phyloP scores from a whole-genome alignment of 768 basidiomycete species.

The Mycena haematopus region DNA sequence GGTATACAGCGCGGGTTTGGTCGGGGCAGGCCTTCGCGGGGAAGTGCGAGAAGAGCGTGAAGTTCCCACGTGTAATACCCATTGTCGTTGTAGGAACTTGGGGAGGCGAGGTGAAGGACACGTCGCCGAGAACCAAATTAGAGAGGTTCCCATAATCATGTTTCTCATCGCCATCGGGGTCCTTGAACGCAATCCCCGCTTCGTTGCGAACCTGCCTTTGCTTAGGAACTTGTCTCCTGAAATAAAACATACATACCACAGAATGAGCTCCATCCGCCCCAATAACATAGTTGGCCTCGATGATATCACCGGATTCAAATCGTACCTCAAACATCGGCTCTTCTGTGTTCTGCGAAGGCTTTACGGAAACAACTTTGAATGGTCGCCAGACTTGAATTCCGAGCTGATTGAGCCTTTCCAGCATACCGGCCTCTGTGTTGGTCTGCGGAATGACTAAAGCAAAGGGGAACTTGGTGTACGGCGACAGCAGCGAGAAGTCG shows the following conservation, averaged over 20 bases:
- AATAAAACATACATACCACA: slow-evolving; percentile 35
- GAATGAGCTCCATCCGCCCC: slow-evolving; percentile 60
- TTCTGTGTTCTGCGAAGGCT: slow-evolving; percentile 33
- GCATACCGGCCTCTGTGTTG: slow-evolving; percentile 49
- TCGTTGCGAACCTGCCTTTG: slow-evolving; percentile 47
- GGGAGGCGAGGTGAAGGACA: slow-evolving; percentile 42
- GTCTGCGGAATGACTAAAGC: slow-evolving; percentile 52
- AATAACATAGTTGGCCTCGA: slow-evolving; percentile 53
- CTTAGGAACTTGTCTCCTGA: background rate
- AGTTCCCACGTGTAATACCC: slow-evolving; percentile 33
- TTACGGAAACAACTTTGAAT: slow-evolving; percentile 46
- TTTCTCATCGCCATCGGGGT: slow-evolving; percentile 43
- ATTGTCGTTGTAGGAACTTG: slow-evolving; percentile 32
- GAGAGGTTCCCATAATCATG: slow-evolving; percentile 38
- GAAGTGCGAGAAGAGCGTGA: slow-evolving; percentile 47
- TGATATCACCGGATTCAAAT: slow-evolving; percentile 52
- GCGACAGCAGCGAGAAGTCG: slow-evolving; percentile 43
- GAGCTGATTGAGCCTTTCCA: slow-evolving; percentile 38
- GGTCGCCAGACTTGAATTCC: slow-evolving; percentile 45
- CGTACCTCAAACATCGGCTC: slow-evolving; percentile 40
- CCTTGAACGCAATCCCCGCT: slow-evolving; percentile 49
- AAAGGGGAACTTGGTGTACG: slow-evolving; percentile 53
- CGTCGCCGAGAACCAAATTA: slow-evolving; percentile 56
- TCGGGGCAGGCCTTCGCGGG: slow-evolving; percentile 35
- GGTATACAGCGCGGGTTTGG: slow-evolving; percentile 38